Conservation (phyloP, 306 rosid genomes). For the Trifolium repens region DNA sequence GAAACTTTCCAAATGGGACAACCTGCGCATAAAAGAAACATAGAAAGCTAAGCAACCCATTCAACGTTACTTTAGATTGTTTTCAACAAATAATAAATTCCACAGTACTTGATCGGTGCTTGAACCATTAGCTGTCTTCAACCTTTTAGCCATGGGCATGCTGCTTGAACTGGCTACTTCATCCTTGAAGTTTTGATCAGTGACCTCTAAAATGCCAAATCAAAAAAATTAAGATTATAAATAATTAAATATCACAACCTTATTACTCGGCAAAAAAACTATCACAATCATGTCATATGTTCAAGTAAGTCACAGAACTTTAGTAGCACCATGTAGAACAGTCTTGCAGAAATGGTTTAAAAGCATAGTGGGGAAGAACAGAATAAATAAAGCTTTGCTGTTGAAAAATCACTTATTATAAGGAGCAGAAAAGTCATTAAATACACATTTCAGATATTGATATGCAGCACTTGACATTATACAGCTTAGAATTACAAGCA, state of each 20-base stretch:
- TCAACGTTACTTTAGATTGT: slow-evolving; percentile 19
- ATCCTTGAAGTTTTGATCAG: slow-evolving; percentile 81
- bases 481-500: slow-evolving; percentile 1
- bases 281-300: slow-evolving; percentile 27
- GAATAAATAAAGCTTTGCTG: not conserved
- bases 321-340: not conserved
- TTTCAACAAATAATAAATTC: slow-evolving; percentile 17
- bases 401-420: slow-evolving; percentile 7
- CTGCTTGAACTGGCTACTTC: slow-evolving; percentile 56
- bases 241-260: not conserved
- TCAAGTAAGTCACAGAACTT: slow-evolving; percentile 3
- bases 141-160: slow-evolving; percentile 57
- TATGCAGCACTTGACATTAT: slow-evolving; percentile 23
- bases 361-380: slow-evolving; percentile 12
- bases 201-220: slow-evolving; percentile 53
- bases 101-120: slow-evolving; percentile 57
- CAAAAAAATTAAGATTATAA: slow-evolving; percentile 11
- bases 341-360: slow-evolving; percentile 29
- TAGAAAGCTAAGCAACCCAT: slow-evolving; percentile 35
- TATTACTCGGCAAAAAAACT: not conserved
- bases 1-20: slow-evolving; percentile 52
- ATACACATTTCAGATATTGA: slow-evolving; percentile 29
- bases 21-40: slow-evolving; percentile 47
- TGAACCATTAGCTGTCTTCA: slow-evolving; percentile 53
- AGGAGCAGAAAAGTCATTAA: slow-evolving; percentile 17